These are phyloP conservation scores for Lumnitzera racemosa DNA, from an alignment of 345 rosid genomes.

Conservation along the genomic window DNA sequence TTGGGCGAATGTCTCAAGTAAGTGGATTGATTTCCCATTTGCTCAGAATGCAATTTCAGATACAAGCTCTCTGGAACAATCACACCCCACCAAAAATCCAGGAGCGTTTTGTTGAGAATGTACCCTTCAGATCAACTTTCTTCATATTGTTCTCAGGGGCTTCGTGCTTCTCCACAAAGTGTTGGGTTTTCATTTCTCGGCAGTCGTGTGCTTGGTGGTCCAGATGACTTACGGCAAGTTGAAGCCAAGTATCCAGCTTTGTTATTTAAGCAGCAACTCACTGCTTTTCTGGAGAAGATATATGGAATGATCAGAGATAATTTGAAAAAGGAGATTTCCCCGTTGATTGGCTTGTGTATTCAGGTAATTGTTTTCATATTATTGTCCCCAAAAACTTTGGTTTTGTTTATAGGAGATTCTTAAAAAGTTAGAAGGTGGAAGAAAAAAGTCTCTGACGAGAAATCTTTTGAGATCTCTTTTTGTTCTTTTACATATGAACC, in stretches of 20 bases:
- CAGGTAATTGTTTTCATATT: conserved; percentile 39
- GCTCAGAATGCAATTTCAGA: not conserved
- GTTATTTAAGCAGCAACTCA: conserved; percentile 95
- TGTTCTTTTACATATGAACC: too few relatives aligned
- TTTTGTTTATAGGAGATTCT: not conserved
- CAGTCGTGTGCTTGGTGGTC: conserved; percentile 58
- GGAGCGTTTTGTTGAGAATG: too few relatives aligned
- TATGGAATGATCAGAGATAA: conserved; percentile 96
- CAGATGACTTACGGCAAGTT: conserved; percentile 71
- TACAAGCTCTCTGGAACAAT: not conserved
- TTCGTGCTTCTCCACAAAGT: conserved; percentile 82
- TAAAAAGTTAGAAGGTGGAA: too few relatives aligned
- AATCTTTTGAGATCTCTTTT: too few relatives aligned
- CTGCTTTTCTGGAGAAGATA: conserved; percentile 98
- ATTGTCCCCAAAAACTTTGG: not conserved
- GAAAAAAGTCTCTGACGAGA: too few relatives aligned
- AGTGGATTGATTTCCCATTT: conserved; percentile 7
- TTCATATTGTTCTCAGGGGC: conserved; percentile 41
- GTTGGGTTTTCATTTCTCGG: conserved; percentile 68
- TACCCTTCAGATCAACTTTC: not conserved
- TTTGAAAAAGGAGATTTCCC: conserved; percentile 89
- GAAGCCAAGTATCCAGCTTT: conserved; percentile 96
- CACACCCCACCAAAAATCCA: too few relatives aligned
- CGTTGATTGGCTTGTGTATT: conserved; percentile 79
- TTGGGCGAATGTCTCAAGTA: conserved; percentile 91